phyloP scores from a whole-genome alignment of 306 rosid species.

The Dryas drummondii region DNA sequence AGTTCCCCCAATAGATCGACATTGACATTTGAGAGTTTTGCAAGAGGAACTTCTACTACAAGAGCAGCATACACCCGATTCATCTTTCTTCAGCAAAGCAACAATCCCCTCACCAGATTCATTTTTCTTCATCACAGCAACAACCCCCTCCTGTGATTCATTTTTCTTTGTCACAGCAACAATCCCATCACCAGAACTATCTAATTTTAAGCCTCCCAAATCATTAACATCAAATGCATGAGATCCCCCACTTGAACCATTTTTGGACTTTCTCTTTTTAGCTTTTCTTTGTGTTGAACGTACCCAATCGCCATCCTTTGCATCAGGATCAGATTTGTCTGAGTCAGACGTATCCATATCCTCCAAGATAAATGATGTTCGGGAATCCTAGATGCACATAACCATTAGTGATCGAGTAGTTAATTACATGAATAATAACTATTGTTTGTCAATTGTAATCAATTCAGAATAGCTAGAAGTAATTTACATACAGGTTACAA shows the following conservation, averaged over 20 bases:
- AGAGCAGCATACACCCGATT: conserved; percentile 53
- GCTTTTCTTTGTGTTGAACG: conserved; percentile 28
- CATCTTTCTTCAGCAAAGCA: background rate
- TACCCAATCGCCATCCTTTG: conserved; percentile 42
- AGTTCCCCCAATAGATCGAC: conserved; percentile 44
- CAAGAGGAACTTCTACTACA: conserved; percentile 68
- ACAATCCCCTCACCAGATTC: conserved; percentile 1
- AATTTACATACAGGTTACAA: background rate
- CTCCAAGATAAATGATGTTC: conserved; percentile 54
- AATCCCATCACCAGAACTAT: conserved; percentile 35
- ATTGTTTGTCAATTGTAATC: background rate
- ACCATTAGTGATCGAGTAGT: background rate
- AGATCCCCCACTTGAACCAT: conserved; percentile 32
- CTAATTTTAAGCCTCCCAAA: conserved; percentile 32
- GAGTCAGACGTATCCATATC: conserved; percentile 85
- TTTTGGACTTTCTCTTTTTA: conserved; percentile 42
- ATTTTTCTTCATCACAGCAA: background rate
- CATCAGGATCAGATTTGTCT: conserved; percentile 42
- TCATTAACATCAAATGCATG: conserved; percentile 18
- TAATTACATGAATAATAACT: background rate
- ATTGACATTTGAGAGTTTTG: conserved; percentile 70
- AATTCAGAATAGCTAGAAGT: background rate
- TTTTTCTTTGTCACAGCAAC: background rate
- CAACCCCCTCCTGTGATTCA: conserved; percentile 31
- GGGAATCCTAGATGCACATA: conserved; percentile 48